Evolutionary conservation across 2,329 filamentous ascomycete species (phyloP).

Genomic region (Domatiomyces globalis): DNA sequence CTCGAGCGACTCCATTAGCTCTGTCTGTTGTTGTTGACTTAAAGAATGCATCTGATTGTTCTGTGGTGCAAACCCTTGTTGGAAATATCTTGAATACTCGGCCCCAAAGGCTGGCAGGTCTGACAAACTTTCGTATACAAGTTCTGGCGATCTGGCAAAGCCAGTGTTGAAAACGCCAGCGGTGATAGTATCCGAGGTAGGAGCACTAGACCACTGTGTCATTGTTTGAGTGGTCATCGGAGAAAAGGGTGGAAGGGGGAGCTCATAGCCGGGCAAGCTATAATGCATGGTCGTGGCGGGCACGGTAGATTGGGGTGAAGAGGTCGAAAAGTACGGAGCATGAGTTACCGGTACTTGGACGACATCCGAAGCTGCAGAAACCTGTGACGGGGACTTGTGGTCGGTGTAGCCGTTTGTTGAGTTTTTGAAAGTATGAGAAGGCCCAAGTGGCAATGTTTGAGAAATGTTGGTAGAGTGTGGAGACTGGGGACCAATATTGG

Average conservation of each 20-base stretch:
- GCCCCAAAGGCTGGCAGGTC: conserved; percentile 32
- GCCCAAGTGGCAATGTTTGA: conserved; percentile 13
- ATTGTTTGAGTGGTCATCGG: neutral
- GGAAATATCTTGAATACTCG: conserved; percentile 35
- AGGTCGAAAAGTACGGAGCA: conserved; percentile 4
- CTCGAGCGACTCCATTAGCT: conserved; percentile 69
- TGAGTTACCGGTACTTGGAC: neutral
- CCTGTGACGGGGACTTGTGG: neutral
- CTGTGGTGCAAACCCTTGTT: conserved; percentile 32
- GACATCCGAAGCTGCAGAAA: neutral
- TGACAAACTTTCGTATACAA: conserved; percentile 19
- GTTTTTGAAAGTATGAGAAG: conserved; percentile 18
- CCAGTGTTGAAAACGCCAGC: conserved; percentile 9
- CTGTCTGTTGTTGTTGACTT: conserved; percentile 66
- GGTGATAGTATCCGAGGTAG: conserved; percentile 24
- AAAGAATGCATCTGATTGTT: conserved; percentile 53
- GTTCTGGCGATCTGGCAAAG: conserved; percentile 10
- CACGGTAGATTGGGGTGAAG: conserved; percentile 3
- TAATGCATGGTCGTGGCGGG: conserved; percentile 7
- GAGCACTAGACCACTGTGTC: conserved; percentile 4
- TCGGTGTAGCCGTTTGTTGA: conserved; percentile 12
- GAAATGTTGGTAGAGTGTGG: conserved; percentile 19
- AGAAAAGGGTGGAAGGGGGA: conserved; percentile 2
- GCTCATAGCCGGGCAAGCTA: conserved; percentile 11
- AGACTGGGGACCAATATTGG: conserved; percentile 23